Evolutionary conservation across 176 grass and related monocot genomes (phyloP), one percentile per base, ranked within the genome.

Genomic region (Cymbopogon citratus): DNA sequence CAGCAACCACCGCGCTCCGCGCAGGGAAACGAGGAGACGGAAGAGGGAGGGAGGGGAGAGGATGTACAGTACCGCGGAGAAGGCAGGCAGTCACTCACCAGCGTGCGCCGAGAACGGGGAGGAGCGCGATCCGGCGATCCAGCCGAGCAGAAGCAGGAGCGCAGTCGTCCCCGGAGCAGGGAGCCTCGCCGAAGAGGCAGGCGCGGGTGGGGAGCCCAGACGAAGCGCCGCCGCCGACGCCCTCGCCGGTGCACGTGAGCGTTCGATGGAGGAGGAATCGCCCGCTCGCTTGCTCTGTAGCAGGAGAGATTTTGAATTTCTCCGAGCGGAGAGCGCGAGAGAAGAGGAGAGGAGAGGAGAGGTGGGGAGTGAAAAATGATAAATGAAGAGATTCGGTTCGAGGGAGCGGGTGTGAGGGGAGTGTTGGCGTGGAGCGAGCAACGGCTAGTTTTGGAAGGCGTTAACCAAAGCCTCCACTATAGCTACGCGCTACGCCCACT

Each of bases 361-460:
- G 9, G 0, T n/a, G 62, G 7, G n/a, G 31, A 21, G 40, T n/a
- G 61, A 76, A 70, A 70, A 27, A 51, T 31, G 59, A 48, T 24
- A 26, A 10, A 33, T 9, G 64, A 45, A 78, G 45, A 12, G 87
- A 72, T 46, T 63, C 61, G 2, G 62, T n/a, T n/a, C n/a, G 49
- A 40, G 76, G 12, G 52, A 41, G 77, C 46, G 54, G 29, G 26
- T 71, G 79, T 56, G 16, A 1, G 31, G 79, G 59, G 62, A 49
- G 23, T 12, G 12, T 19, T 48, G 71, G 15, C 25, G 16, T 31
- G 71, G 15, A 27, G 15, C 2, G 71, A 2, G 36, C 75, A 77
- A 77, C 75, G 75, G 75, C 75, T 77, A 77, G 75, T 77, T 76
- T 77, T 77, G 57, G 75, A 77, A 77, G 36, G 57, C 71, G 71